A percentile compares a stretch with the other conserved stretches of the same genome.
Evolutionary conservation across 2,329 filamentous ascomycete species (phyloP).

Genomic region (Ophiognomonia clavigignenti-juglandacearum): DNA sequence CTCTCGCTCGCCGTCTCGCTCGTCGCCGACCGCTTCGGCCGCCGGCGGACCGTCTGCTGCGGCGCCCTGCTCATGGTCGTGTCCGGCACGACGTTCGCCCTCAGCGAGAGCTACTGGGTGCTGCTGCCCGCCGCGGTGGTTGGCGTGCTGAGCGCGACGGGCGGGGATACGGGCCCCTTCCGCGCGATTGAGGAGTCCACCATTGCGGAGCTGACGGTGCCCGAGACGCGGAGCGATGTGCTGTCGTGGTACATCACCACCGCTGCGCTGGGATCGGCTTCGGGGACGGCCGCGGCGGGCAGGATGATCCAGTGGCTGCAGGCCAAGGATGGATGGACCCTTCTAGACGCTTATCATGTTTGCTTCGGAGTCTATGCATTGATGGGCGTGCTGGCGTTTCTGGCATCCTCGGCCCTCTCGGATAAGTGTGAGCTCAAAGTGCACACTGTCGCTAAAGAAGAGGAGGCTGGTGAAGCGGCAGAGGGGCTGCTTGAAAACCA

Average conservation of each 20-base stretch:
- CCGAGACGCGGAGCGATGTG: constrained; percentile 54
- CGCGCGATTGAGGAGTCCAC: constrained; percentile 62
- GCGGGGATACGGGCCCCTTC: constrained; percentile 64
- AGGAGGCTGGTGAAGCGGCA: constrained; percentile 15
- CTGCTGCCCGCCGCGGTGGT: constrained; percentile 53
- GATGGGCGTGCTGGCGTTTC: constrained; percentile 49
- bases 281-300: constrained; percentile 49
- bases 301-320: constrained; percentile 44
- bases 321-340: constrained; percentile 39
- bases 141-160: constrained; percentile 57
- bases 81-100: constrained; percentile 49
- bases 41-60: constrained; percentile 46
- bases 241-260: constrained; percentile 61
- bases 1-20: constrained; percentile 54
- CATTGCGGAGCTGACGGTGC: constrained; percentile 54
- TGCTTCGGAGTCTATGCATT: constrained; percentile 54
- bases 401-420: constrained; percentile 41
- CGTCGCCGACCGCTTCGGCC: constrained; percentile 53
- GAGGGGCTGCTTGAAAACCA: constrained; percentile 22
- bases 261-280: constrained; percentile 49
- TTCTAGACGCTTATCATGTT: constrained; percentile 49
- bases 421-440: constrained; percentile 44
- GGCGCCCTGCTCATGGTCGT: constrained; percentile 53
- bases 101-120: constrained; percentile 54
- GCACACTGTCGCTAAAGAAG: constrained; percentile 18